Percentiles rank a stretch among this genome's conserved stretches.
Conservation (phyloP, 2,329 filamentous ascomycete species). For the Geosmithia putterillii region DNA sequence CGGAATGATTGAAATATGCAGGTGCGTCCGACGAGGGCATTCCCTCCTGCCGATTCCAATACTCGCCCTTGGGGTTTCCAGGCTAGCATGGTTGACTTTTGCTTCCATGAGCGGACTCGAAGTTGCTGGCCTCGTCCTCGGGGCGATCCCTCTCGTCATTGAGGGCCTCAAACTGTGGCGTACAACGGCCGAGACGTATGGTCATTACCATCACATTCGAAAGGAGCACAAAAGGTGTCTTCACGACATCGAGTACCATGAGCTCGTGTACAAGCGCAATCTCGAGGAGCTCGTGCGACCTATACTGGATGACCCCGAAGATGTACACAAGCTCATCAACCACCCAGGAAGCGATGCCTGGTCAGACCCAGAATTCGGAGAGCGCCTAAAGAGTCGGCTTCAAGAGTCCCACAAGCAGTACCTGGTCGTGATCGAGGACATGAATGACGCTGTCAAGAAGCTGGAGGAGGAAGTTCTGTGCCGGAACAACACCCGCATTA, state of each 20-base stretch:
- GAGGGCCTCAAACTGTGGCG: not conserved
- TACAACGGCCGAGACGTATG: not conserved
- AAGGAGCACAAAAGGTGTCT: not conserved
- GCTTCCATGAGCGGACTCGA: not conserved
- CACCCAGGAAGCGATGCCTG: not conserved
- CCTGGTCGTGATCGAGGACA: not conserved
- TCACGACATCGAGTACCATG: not conserved
- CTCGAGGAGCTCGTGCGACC: not conserved
- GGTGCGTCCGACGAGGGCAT: not conserved
- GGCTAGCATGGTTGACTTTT: not conserved
- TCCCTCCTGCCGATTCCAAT: not conserved
- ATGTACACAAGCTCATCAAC: not conserved
- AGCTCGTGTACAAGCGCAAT: not conserved
- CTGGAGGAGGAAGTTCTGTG: no score
- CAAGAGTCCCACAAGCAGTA: not conserved
- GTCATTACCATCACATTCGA: not conserved
- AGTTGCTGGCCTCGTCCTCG: not conserved
- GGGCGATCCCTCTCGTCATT: not conserved
- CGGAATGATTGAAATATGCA: not conserved
- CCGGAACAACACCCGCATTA: no score
- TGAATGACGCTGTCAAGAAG: not conserved
- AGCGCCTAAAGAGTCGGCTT: not conserved
- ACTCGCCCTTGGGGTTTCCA: not conserved
- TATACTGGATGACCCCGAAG: not conserved
- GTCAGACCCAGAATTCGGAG: not conserved